Conservation (phyloP, 192 early-diverging fungal genomes). For the Entrophospora sp. region DNA sequence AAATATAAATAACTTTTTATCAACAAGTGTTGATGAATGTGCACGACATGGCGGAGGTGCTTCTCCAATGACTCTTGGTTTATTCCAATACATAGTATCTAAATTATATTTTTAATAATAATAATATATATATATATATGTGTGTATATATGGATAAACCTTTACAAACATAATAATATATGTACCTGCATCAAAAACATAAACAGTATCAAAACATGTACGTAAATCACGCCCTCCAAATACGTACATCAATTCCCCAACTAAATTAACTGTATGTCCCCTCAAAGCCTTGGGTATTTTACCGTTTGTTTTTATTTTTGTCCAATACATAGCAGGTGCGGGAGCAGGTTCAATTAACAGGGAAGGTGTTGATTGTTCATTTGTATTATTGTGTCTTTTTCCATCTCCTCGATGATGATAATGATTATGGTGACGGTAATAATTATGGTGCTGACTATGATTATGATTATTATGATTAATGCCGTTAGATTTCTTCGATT, state of each 20-base stretch:
- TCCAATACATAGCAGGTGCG: slow-evolving; percentile 76
- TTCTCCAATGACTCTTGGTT: slow-evolving; percentile 56
- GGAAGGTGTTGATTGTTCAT: background rate
- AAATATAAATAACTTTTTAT: slow-evolving; percentile 62
- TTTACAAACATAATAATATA: background rate
- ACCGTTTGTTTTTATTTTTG: too few species aligned
- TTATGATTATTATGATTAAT: background rate
- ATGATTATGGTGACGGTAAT: too few species aligned
- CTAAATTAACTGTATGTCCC: slow-evolving; percentile 67
- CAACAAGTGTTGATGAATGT: slow-evolving; percentile 66
- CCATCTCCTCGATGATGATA: background rate
- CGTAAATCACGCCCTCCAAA: too few species aligned
- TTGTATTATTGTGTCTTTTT: background rate
- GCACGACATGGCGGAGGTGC: slow-evolving; percentile 72
- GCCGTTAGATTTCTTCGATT: background rate
- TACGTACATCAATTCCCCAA: too few species aligned
- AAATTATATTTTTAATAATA: slow-evolving; percentile 71
- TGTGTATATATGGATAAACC: background rate
- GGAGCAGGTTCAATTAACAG: slow-evolving; percentile 44
- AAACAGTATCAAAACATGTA: too few species aligned
- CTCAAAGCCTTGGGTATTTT: slow-evolving; percentile 55
- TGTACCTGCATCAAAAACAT: slow-evolving; percentile 68
- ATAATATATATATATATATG: background rate
- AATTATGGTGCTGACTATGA: too few species aligned
- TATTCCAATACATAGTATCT: too few species aligned